Base-by-base conservation (phyloP, 2,329 filamentous ascomycete genomes). In the Nakataea oryzae region DNA sequence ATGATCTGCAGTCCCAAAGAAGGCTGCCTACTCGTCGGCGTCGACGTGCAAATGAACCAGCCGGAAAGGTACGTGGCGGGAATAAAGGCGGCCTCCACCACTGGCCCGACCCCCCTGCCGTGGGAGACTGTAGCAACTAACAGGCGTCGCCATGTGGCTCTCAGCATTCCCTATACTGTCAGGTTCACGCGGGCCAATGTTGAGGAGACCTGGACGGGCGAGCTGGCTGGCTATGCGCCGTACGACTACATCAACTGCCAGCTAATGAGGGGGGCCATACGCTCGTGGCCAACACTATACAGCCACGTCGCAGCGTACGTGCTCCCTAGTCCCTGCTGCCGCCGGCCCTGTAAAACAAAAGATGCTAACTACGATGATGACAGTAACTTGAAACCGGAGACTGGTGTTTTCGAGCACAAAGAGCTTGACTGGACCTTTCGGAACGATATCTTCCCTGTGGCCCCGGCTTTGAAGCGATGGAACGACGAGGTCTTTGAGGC, bases 191-290 rank as follows among this genome's bases (percentile, higher is more conserved):
- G 87, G 61, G 84, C 86, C 72, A 91, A 96, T 72, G 88, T 95
- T 67, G 91, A 96, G 69, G 83, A 85, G 61, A 82, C 83, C 21
- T 96, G 92, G 91, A 62, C 69, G 66, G 71, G 74, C 54, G 50
- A 61, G 9, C 21, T 61, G 59, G 62, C 78, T 27, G 72, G 74
- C n/a, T 65, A 70, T 21, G 70, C 76, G 61, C 86, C 87, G 1
- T 95, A 88, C 76, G 91, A 97, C 74, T 73, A 97, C 66, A 88
- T 97, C 65, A 90, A 96, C 69, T 79, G 96, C 71, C 86, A 90
- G 62, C 86, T 90, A 81, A 85, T 93, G 26, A 82, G 84, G 66
- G 93, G 93, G 13, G 89, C 88, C 71, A 87, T 97, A 60, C 79
- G 81, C 27, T 86, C 86, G 69, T 97, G 91, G 92, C 79, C 81